These are phyloP conservation scores for Aegilops umbellulata DNA, from an alignment of 176 grass and related monocot genomes.

Conservation along the genomic window DNA sequence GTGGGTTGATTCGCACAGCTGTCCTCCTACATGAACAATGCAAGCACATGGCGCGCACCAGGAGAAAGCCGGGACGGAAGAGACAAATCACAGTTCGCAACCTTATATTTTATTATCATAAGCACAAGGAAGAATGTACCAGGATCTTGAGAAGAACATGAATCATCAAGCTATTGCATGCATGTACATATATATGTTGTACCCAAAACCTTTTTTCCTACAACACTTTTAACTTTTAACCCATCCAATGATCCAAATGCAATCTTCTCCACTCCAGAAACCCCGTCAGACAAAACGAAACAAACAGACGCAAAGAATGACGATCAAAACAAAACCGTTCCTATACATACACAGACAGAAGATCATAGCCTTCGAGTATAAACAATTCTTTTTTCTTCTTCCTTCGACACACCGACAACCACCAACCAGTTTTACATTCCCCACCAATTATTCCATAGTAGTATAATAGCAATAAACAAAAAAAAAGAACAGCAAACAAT, in stretches of 20 bases:
- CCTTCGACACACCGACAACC: slow-evolving; percentile 31
- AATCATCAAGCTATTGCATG: not conserved
- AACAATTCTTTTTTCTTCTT: slow-evolving; percentile 36
- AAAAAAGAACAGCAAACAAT: slow-evolving; percentile 14
- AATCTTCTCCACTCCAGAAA: not conserved
- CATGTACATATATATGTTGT: not conserved
- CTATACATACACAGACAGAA: slow-evolving; percentile 38
- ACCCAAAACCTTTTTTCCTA: not conserved
- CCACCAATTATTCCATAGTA: slow-evolving; percentile 37
- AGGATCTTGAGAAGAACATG: not conserved
- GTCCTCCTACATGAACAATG: not conserved
- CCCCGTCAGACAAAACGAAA: slow-evolving; percentile 2
- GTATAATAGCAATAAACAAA: slow-evolving; percentile 30
- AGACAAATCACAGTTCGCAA: not conserved
- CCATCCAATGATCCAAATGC: not conserved
- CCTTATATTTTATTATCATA: not conserved
- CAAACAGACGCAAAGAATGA: slow-evolving; percentile 30
- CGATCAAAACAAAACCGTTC: slow-evolving; percentile 17
- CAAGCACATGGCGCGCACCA: not conserved
- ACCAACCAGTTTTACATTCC: slow-evolving; percentile 47
- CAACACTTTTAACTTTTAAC: not conserved
- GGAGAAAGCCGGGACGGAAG: not conserved
- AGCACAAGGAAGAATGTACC: not conserved
- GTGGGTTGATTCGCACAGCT: not conserved
- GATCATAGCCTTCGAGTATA: slow-evolving; percentile 42